phyloP scores from a whole-genome alignment of 164 flowering plant species.

The Protea cynaroides region DNA sequence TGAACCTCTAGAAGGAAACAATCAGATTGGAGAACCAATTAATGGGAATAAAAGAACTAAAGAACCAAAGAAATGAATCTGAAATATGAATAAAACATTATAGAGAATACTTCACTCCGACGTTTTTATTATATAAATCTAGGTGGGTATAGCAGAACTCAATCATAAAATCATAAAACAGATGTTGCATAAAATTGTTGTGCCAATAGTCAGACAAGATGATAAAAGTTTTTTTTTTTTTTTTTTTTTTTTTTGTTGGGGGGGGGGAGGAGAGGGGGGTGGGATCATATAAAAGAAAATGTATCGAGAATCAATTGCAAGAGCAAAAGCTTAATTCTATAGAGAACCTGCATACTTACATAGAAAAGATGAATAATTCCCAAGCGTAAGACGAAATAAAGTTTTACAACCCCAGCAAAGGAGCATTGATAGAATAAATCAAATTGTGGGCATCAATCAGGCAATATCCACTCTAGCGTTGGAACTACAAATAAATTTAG shows the following conservation, averaged over 20 bases:
- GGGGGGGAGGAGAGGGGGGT: background rate
- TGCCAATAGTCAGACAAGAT: too few relatives aligned
- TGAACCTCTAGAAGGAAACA: too few relatives aligned
- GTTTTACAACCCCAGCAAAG: slow-evolving; percentile 28
- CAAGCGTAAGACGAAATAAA: slow-evolving; percentile 45
- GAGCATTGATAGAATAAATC: slow-evolving; percentile 35
- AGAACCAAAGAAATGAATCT: background rate
- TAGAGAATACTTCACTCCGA: too few relatives aligned
- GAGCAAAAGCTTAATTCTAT: slow-evolving; percentile 45
- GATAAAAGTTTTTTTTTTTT: too few relatives aligned
- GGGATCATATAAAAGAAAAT: background rate
- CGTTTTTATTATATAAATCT: background rate
- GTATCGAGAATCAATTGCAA: background rate
- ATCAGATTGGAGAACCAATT: background rate
- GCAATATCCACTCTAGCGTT: slow-evolving; percentile 60
- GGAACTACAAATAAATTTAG: slow-evolving; percentile 63
- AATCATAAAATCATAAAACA: too few relatives aligned
- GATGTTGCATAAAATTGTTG: too few relatives aligned
- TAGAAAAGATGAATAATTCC: slow-evolving; percentile 62
- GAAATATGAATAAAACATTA: background rate
- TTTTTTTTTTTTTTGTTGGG: too few relatives aligned
- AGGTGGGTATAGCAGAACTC: background rate
- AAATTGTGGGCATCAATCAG: slow-evolving; percentile 41
- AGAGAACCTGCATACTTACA: slow-evolving; percentile 67
- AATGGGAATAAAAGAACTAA: background rate